phyloP scores from a whole-genome alignment of 2,329 filamentous ascomycete genomes.

The Exophiala viscosa region DNA sequence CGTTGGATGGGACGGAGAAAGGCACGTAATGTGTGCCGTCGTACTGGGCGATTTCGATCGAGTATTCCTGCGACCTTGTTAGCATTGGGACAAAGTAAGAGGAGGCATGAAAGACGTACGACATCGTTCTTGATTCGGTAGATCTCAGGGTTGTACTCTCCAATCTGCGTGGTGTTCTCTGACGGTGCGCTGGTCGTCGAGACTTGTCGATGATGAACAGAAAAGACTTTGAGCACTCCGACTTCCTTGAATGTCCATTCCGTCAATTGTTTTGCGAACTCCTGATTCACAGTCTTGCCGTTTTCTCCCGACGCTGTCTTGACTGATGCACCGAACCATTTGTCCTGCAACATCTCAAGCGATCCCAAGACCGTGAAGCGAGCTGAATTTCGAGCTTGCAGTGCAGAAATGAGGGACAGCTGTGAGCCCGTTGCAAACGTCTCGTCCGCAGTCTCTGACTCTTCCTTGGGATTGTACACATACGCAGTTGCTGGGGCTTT shows the following conservation, averaged over 20 bases:
- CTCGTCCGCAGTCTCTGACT: constrained; percentile 65
- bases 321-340: constrained; percentile 82
- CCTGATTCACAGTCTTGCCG: constrained; percentile 69
- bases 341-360: constrained; percentile 79
- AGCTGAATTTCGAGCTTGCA: constrained; percentile 92
- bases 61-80: constrained; percentile 62
- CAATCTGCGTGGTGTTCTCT: constrained; percentile 48
- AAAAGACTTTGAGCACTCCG: constrained; percentile 80
- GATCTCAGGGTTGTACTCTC: constrained; percentile 68
- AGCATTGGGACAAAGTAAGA: constrained; percentile 23
- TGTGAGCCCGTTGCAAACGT: constrained; percentile 81
- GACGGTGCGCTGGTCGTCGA: constrained; percentile 50
- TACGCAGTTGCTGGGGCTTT: constrained; percentile 82
- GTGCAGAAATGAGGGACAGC: constrained; percentile 74
- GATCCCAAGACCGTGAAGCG: constrained; percentile 82
- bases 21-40: constrained; percentile 68
- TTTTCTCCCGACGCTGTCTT: constrained; percentile 54
- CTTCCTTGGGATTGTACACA: constrained; percentile 89
- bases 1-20: constrained; percentile 65
- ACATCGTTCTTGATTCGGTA: constrained; percentile 97
- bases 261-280: constrained; percentile 79
- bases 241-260: constrained; percentile 96
- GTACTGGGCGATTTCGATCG: constrained; percentile 86
- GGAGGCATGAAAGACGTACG: constrained; percentile 55
- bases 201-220: constrained; percentile 66